Conservation (phyloP, 306 rosid genomes). For the Crotalaria pallida region DNA sequence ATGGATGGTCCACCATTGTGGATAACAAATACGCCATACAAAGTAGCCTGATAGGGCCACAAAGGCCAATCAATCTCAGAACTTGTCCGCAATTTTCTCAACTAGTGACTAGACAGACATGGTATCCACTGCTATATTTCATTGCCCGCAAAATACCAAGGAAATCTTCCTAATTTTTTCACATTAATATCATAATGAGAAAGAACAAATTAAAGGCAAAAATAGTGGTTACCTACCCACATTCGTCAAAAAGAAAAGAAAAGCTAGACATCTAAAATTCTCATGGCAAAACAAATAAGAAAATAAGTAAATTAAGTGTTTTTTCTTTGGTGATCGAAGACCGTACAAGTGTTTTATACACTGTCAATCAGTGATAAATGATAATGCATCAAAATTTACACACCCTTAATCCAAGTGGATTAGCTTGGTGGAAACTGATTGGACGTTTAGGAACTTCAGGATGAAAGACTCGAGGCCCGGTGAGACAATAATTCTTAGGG, state of each 20-base stretch:
- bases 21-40: constrained; percentile 1
- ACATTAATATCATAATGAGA: background rate
- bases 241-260: background rate
- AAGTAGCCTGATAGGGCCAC: constrained; percentile 19
- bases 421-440: no score
- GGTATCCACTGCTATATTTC: background rate
- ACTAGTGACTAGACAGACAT: background rate
- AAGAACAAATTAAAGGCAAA: background rate
- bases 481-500: no score
- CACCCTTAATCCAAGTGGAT: no score
- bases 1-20: constrained; percentile 16
- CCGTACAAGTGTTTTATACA: no score
- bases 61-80: constrained; percentile 19
- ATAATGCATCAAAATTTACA: no score
- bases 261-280: background rate
- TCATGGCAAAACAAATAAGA: background rate
- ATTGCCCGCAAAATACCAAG: background rate
- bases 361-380: no score
- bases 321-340: no score
- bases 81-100: constrained; percentile 22
- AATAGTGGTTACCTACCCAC: background rate
- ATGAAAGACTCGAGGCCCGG: no score
- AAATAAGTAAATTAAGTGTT: background rate
- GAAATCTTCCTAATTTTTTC: constrained; percentile 21
- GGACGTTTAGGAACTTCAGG: no score